Evolutionary conservation across 768 basidiomycete species (phyloP).

Genomic region (Amanita brunnescens): DNA sequence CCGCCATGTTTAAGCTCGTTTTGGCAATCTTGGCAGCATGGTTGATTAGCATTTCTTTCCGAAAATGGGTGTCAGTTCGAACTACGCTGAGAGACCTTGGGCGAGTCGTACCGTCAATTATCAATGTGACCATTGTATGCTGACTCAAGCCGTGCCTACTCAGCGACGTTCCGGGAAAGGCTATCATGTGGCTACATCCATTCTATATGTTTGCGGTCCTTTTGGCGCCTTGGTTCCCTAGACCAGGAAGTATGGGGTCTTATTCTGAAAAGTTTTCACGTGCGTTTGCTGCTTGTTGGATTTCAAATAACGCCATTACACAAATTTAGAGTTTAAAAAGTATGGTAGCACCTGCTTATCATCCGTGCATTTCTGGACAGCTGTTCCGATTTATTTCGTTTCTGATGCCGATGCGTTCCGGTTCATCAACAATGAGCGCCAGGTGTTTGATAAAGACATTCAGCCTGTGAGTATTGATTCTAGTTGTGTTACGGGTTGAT

Average conservation of each 20-base stretch:
- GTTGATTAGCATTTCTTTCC: background rate
- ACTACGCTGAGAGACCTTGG: background rate
- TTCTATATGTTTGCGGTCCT: constrained; percentile 18
- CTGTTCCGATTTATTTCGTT: constrained; percentile 30
- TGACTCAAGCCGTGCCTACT: background rate
- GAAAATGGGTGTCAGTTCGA: background rate
- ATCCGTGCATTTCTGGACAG: constrained; percentile 23
- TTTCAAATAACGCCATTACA: too few relatives aligned
- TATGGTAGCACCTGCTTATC: constrained; percentile 30
- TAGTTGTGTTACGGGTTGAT: background rate
- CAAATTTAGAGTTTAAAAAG: constrained; percentile 25
- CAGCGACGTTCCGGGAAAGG: constrained; percentile 1
- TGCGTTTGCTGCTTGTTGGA: constrained; percentile 13
- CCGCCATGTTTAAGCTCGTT: background rate
- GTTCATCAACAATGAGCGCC: constrained; percentile 22
- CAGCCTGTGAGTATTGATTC: constrained; percentile 21
- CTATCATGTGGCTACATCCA: constrained; percentile 18
- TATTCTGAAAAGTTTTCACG: constrained; percentile 27
- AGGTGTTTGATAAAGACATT: constrained; percentile 31
- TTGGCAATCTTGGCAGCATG: background rate
- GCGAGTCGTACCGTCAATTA: background rate
- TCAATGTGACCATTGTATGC: too few relatives aligned
- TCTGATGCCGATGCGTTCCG: constrained; percentile 36
- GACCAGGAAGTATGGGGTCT: constrained; percentile 21
- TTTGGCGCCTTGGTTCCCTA: constrained; percentile 24